Evolutionary conservation across 1,284 basidiomycete genomes (phyloP).

Genomic region (Mycena sp.): DNA sequence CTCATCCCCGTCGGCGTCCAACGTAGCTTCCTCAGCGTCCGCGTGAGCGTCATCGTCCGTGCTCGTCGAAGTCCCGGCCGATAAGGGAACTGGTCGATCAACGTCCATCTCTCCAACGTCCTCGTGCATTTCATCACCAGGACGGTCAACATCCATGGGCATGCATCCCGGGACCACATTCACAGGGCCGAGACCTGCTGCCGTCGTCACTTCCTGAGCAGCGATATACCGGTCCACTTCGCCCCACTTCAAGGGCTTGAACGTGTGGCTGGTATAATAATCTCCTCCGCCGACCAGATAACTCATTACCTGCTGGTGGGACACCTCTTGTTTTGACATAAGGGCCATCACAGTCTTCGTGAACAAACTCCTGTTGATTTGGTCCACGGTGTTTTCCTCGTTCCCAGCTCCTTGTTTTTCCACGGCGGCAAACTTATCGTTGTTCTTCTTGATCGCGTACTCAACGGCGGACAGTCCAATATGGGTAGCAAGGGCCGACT

Average conservation of each 20-base stretch:
- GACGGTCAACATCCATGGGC: neutral
- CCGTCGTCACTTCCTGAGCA: too few relatives aligned
- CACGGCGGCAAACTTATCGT: neutral
- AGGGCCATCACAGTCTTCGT: conserved; percentile 30
- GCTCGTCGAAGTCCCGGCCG: too few relatives aligned
- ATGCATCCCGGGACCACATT: neutral
- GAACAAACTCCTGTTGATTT: conserved; percentile 2
- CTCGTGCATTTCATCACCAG: too few relatives aligned
- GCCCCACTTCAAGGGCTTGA: conserved; percentile 34
- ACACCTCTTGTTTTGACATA: conserved; percentile 40
- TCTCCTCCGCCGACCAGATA: conserved; percentile 32
- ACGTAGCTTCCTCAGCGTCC: neutral
- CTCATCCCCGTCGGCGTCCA: neutral
- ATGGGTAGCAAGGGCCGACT: too few relatives aligned
- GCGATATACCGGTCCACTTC: neutral
- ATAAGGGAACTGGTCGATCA: too few relatives aligned
- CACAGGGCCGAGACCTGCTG: neutral
- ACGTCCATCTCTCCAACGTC: too few relatives aligned
- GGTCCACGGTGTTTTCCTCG: too few relatives aligned
- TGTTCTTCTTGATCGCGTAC: conserved; percentile 36
- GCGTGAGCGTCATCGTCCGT: too few relatives aligned
- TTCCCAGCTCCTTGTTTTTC: too few relatives aligned
- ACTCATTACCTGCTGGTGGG: conserved; percentile 41
- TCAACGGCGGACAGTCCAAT: neutral
- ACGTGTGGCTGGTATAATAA: conserved; percentile 39